phyloP scores from a whole-genome alignment of 805 yeast species.

The Zygosaccharomyces pseudorouxii region DNA sequence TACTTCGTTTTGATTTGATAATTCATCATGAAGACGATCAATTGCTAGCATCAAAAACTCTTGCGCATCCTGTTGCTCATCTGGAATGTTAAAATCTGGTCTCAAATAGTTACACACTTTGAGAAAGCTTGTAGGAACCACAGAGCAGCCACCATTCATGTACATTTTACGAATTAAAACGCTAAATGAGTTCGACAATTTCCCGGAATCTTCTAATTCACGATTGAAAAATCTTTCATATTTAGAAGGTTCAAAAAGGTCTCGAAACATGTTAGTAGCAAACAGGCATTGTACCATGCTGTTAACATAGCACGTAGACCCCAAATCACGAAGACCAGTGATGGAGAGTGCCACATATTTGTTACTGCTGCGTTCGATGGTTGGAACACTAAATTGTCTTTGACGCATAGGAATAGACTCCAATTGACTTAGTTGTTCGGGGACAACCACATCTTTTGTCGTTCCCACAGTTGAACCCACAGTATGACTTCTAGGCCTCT shows the following conservation, averaged over 20 bases:
- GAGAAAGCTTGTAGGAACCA: slow-evolving; percentile 62
- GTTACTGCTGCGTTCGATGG: slow-evolving; percentile 36
- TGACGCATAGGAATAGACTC: slow-evolving; percentile 3
- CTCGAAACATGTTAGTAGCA: slow-evolving; percentile 47
- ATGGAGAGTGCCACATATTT: slow-evolving; percentile 43
- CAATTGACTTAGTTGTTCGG: slow-evolving; percentile 7
- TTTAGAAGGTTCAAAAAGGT: slow-evolving; percentile 44
- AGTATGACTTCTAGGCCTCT: neutral
- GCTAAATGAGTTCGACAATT: slow-evolving; percentile 48
- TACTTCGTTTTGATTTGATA: slow-evolving; percentile 40
- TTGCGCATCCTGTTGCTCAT: slow-evolving; percentile 78
- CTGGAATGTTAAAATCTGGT: slow-evolving; percentile 65
- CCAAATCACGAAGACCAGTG: slow-evolving; percentile 62
- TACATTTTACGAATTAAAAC: slow-evolving; percentile 54
- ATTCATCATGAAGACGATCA: slow-evolving; percentile 66
- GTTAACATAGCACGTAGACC: slow-evolving; percentile 73
- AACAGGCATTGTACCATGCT: slow-evolving; percentile 68
- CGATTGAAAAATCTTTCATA: slow-evolving; percentile 42
- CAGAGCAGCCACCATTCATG: slow-evolving; percentile 53
- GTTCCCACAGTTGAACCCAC: neutral
- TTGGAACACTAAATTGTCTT: slow-evolving; percentile 32
- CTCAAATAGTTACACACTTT: slow-evolving; percentile 47
- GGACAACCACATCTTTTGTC: neutral
- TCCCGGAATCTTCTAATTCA: slow-evolving; percentile 22
- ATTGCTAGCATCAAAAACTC: slow-evolving; percentile 64